Evolutionary conservation across 148 eudicot species (phyloP).

Genomic region (Spergularia marina): DNA sequence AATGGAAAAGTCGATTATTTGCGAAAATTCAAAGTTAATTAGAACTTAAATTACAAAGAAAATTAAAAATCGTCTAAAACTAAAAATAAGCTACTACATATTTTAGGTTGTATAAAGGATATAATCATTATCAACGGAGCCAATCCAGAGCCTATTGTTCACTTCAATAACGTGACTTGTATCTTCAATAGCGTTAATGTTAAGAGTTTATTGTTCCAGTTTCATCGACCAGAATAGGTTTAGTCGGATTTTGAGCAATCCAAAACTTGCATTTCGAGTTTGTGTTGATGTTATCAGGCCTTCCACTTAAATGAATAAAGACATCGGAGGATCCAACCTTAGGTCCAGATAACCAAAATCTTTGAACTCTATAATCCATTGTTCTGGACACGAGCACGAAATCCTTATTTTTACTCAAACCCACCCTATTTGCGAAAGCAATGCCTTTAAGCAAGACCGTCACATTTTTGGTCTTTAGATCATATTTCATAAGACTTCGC

Average conservation of each 20-base stretch:
- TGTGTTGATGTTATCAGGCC: constrained; percentile 3
- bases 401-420: constrained; percentile 25
- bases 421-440: constrained; percentile 24
- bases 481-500: constrained; percentile 31
- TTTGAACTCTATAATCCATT: background rate
- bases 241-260: background rate
- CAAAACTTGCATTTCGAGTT: constrained; percentile 5
- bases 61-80: no score
- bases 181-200: background rate
- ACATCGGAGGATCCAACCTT: background rate
- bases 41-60: no score
- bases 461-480: constrained; percentile 14
- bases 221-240: background rate
- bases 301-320: background rate
- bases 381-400: constrained; percentile 30
- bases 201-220: background rate
- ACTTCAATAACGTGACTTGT: background rate
- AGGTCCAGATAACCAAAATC: constrained; percentile 26
- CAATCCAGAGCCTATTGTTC: background rate
- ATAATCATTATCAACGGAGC: background rate
- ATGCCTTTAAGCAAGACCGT: constrained; percentile 21
- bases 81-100: no score
- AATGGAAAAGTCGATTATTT: no score
- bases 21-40: no score
- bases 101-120: background rate